Evolutionary conservation across 1,284 basidiomycete species (phyloP).

Genomic region (Rhodotorula sp.): DNA sequence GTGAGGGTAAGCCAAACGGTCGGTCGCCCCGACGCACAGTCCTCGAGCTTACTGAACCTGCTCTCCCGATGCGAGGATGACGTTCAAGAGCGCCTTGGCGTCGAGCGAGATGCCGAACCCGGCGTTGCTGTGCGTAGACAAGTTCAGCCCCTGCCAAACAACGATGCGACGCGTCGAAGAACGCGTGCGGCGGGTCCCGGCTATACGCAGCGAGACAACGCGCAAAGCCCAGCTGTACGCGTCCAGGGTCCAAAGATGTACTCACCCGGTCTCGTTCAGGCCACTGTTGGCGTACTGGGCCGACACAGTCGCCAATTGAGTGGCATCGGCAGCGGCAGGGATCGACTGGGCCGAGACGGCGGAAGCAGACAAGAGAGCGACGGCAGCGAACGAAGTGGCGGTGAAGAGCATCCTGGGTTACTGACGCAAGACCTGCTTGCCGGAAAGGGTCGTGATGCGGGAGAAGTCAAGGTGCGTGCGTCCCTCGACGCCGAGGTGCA

Average conservation of each 20-base stretch:
- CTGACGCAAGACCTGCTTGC: neutral
- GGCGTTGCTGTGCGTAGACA: conserved; percentile 19
- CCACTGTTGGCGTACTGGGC: conserved; percentile 41
- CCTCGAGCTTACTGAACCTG: neutral
- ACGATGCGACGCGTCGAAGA: neutral
- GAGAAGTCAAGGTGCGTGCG: too few species aligned
- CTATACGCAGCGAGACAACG: too few species aligned
- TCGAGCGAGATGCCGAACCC: conserved; percentile 40
- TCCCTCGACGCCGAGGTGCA: too few species aligned
- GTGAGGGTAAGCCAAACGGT: conserved; percentile 3
- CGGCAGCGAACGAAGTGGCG: conserved; percentile 11
- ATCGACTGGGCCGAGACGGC: conserved; percentile 13
- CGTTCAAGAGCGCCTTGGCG: conserved; percentile 36
- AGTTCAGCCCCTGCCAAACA: conserved; percentile 3
- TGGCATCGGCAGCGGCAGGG: conserved; percentile 5
- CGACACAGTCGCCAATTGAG: conserved; percentile 30
- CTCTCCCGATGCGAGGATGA: conserved; percentile 24
- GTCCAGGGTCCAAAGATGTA: neutral
- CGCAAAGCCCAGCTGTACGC: neutral
- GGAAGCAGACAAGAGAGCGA: conserved; percentile 6
- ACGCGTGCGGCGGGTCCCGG: too few species aligned
- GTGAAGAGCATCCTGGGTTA: neutral
- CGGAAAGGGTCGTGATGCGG: neutral
- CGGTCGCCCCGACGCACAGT: neutral
- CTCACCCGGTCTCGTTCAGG: conserved; percentile 24